Base-by-base conservation (phyloP, 2,329 filamentous ascomycete species). In the Pestalotiopsis sp. region DNA sequence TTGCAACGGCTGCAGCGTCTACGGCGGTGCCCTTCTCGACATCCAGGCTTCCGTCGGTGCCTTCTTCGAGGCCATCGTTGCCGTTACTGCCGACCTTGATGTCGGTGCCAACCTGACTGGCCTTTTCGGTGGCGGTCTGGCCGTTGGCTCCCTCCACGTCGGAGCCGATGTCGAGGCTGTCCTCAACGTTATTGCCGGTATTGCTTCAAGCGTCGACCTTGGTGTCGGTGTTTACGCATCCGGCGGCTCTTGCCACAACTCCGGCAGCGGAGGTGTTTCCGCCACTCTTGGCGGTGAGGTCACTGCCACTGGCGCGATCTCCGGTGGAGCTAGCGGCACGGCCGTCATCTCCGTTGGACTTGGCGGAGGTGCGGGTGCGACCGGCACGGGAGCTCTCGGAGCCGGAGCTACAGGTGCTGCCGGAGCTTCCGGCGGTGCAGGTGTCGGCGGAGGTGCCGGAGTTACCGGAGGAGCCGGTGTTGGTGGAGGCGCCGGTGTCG, bases 111-210 rank as follows among this genome's bases (percentile, higher is more conserved):
- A 39, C 62, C 25, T 38, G n/a, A 49, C 41, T n/a, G 57, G 39
- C 61, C 66, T 69, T 59, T 36, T 27, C 36, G 61, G 61, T 49
- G 36, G 25, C 38, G 61, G 61, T 39, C 36, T 64, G 11, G 20
- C 20, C 39, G 2, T 64, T 17, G 61, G 39, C 39, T 64, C 61
- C 6, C 72, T 80, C 4, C 14, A 17, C 38, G 76, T 73, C 62
- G 74, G 64, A 66, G 65, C 78, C 68, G 71, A 79, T 70, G 72
- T 80, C 38, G 66, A 65, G 66, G 77, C 74, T 73, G 73, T 77
- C 65, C 63, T 75, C 49, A 70, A 73, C 23, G 60, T 80, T 11
- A 72, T 75, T 61, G 74, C 75, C 52, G 77, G 74, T 17, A 80
- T 80, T 56, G 71, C 74, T 66, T 70, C 71, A 13, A 74, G 17